These are phyloP conservation scores for Daedaleopsis sinensis DNA, from an alignment of 768 basidiomycete genomes.

Conservation along the genomic window DNA sequence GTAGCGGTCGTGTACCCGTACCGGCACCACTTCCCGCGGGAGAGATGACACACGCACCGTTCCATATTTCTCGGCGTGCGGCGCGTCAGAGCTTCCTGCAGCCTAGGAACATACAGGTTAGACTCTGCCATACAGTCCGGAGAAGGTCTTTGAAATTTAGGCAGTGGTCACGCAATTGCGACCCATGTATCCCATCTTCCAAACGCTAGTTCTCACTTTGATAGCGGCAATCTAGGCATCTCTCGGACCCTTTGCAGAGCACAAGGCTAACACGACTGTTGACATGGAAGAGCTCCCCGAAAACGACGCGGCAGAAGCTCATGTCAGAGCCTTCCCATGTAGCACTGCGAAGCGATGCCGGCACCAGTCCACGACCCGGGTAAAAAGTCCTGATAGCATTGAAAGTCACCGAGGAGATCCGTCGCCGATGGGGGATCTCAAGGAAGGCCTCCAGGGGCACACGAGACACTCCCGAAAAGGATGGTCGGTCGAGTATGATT, in stretches of 20 bases:
- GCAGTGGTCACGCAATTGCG: no score
- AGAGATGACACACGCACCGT: no score
- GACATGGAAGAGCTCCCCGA: not conserved
- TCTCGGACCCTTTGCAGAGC: not conserved
- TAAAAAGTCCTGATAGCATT: not conserved
- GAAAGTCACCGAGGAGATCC: not conserved
- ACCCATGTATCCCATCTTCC: no score
- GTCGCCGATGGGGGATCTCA: not conserved
- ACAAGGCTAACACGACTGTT: not conserved
- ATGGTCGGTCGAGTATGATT: not conserved
- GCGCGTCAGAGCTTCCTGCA: no score
- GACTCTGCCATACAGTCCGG: no score
- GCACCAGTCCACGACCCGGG: not conserved
- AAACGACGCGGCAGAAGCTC: conserved; percentile 2
- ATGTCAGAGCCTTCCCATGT: not conserved
- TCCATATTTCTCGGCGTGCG: no score
- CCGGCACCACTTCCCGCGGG: no score
- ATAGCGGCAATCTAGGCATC: not conserved
- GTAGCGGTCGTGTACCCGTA: not conserved
- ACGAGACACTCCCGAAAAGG: not conserved
- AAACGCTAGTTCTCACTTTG: not conserved
- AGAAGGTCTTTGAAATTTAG: no score
- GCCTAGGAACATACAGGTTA: no score
- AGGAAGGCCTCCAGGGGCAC: not conserved
- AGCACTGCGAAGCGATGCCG: not conserved